Base-by-base conservation (phyloP, 768 basidiomycete species). In the Kwoniella sp. region DNA sequence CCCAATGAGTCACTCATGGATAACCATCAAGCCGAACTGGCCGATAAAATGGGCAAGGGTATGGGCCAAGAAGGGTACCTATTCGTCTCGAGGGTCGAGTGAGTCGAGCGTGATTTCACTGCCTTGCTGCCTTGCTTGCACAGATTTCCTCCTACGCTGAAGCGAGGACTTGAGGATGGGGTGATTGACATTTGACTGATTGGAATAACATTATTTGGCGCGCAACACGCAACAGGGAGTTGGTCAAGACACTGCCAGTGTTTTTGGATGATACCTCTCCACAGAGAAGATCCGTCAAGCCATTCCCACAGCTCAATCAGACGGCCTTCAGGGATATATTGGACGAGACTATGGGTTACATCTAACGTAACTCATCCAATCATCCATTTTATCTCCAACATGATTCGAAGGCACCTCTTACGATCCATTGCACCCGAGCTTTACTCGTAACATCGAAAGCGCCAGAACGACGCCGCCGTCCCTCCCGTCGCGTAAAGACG, bases 21-120 rank as follows among this genome's bases (percentile, higher is more conserved):
- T 78, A 90, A 96, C 77, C 95, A 99, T 74, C 95, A 99, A 82
- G 83, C 87, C 58, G 92, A 99, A 73, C 83, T 99, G 5, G 92
- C 95, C 0, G 79, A 83, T 44, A 86, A 87, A 13, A 82, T 99
- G 30, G 58, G 54, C 2, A 40, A 58, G 17, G 21, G 86, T 13
- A 82, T 99, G 30, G 58, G 54, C 2, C 40, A 58, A 21, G 21
- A 65, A 29, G 67, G 65, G 3, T 71, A 74, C 63, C 55, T 74
- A n/a, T 33, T 60, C 25, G 67, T 70, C 4, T 72, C 68, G 1
- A 55, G 64, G 2, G 64, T 71, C 19, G 70, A 64, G 74, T 76
- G 44, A 60, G 74, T 68, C 21, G 15, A 33, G 13, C n/a, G n/a
- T n/a, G n/a, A n/a, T n/a, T n/a, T n/a, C n/a, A n/a, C n/a, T n/a